phyloP scores from a whole-genome alignment of 164 flowering plant genomes.

The Chimonanthus salicifolius region DNA sequence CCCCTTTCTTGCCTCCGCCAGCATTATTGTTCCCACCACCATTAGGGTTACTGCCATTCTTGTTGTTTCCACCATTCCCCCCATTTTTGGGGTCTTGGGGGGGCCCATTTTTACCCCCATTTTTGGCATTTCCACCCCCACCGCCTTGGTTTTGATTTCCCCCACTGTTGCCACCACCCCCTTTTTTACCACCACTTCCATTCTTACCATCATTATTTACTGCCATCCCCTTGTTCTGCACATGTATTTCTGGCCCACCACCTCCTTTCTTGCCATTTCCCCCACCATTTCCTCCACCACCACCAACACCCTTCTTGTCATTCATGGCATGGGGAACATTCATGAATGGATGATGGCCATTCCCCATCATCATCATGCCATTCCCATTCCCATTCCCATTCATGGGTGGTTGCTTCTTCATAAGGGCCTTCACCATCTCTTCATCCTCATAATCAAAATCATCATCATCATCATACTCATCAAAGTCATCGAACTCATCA shows the following conservation, averaged over 20 bases:
- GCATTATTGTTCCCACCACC: not conserved
- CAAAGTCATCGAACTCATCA: slow-evolving; percentile 20
- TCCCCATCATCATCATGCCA: too few relatives aligned
- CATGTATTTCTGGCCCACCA: slow-evolving; percentile 14
- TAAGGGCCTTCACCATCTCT: slow-evolving; percentile 17
- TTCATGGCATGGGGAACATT: too few relatives aligned
- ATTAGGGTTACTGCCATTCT: not conserved
- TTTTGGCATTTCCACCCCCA: slow-evolving; percentile 27
- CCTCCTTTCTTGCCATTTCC: slow-evolving; percentile 32
- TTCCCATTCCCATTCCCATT: slow-evolving; percentile 2
- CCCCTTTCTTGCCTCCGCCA: slow-evolving; percentile 21
- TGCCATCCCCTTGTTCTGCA: slow-evolving; percentile 22
- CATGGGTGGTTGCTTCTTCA: slow-evolving; percentile 23
- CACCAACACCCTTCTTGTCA: not conserved
- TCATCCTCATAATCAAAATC: slow-evolving; percentile 33
- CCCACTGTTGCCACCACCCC: slow-evolving; percentile 29
- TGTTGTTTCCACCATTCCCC: slow-evolving; percentile 28
- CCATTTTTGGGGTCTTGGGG: slow-evolving; percentile 22
- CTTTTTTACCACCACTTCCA: slow-evolving; percentile 37
- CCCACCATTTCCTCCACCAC: slow-evolving; percentile 3
- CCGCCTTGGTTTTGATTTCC: slow-evolving; percentile 29
- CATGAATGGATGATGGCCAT: too few relatives aligned
- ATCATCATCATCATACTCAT: slow-evolving; percentile 29
- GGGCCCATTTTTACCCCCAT: slow-evolving; percentile 23
- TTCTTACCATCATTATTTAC: slow-evolving; percentile 23